Percentiles rank a stretch among this genome's conserved stretches.
Conservation (phyloP, 2,329 filamentous ascomycete species). For the Sordariomycetes sp. region DNA sequence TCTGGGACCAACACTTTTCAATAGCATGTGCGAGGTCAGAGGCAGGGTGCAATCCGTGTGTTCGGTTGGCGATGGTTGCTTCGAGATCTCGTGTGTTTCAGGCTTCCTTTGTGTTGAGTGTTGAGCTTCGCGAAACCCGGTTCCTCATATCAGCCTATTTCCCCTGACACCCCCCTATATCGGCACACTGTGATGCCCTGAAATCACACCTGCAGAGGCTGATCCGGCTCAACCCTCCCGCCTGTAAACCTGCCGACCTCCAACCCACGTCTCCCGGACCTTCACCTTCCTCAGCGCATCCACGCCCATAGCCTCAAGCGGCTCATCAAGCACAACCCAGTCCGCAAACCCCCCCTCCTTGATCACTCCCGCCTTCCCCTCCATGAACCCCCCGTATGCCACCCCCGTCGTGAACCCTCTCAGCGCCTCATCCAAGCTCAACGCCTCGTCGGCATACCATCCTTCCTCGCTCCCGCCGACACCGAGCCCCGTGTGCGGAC, state of each 20-base stretch:
- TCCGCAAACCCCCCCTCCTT: slow-evolving; percentile 52
- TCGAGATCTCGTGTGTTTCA: too few species aligned
- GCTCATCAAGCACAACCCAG: slow-evolving; percentile 57
- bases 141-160: too few species aligned
- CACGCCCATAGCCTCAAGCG: slow-evolving; percentile 35
- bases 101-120: too few species aligned
- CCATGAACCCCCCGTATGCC: slow-evolving; percentile 48
- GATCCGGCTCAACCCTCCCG: not conserved
- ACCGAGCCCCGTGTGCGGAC: slow-evolving; percentile 43
- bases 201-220: too few species aligned
- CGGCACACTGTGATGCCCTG: too few species aligned
- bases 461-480: slow-evolving; percentile 34
- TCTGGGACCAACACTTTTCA: not conserved
- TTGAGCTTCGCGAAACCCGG: too few species aligned
- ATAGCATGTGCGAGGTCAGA: not conserved
- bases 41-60: too few species aligned
- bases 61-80: too few species aligned
- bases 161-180: too few species aligned
- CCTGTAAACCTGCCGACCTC: slow-evolving; percentile 38
- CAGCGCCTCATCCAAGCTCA: slow-evolving; percentile 49
- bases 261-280: slow-evolving; percentile 61
- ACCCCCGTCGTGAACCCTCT: slow-evolving; percentile 50
- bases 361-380: slow-evolving; percentile 49
- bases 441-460: slow-evolving; percentile 49
- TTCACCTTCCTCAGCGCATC: slow-evolving; percentile 41